Base-by-base conservation (phyloP, 331 rosid species). In the Stylosanthes scabra region DNA sequence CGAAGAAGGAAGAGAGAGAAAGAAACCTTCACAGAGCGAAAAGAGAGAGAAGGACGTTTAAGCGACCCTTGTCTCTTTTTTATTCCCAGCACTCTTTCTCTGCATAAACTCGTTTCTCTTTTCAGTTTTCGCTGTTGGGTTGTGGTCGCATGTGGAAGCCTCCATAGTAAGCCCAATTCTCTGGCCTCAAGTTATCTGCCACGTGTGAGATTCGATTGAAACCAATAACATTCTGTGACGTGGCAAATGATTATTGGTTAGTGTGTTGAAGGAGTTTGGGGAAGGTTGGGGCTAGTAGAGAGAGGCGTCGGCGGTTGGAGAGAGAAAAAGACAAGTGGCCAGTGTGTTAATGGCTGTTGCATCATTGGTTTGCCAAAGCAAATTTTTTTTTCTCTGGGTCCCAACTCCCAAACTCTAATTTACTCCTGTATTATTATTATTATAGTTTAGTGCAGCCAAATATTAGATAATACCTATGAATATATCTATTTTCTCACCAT, bases 1-100 rank as follows among this genome's bases (percentile, higher is more conserved):
- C 63, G 71, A 80, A 40, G 70, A 58, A 64, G 3, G 69, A 80
- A 73, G 90, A 83, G 88, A 82, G 88, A 82, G 84, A 83, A 52
- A 89, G 82, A 61, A 63, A 55, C 82, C 76, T 46, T 50, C 60
- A 49, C 52, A 16, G 54, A 29, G 31, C 27, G 52, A 54, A 71
- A 31, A 74, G 9, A 71, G 67, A 76, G 80, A 83, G 46, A 73
- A 68, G 81, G 82, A 81, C 81, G 87, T 71, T 72, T 42, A 66
- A 66, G 82, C 86, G 58, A 82, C 70, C 75, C 81, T 44, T 59
- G 70, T 70, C 60, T 41, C 65, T 31, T 27, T 62, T 65, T 77
- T 59, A 6, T 12, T 65, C 41, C 7, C 8, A 59, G 67, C n/a
- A 54, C 77, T 61, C 51, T 60, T 0, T 51, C 25, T 51, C 2